These are phyloP conservation scores for Chlorella vulgaris DNA, from an alignment of 139 green algal species.

Conservation along the genomic window DNA sequence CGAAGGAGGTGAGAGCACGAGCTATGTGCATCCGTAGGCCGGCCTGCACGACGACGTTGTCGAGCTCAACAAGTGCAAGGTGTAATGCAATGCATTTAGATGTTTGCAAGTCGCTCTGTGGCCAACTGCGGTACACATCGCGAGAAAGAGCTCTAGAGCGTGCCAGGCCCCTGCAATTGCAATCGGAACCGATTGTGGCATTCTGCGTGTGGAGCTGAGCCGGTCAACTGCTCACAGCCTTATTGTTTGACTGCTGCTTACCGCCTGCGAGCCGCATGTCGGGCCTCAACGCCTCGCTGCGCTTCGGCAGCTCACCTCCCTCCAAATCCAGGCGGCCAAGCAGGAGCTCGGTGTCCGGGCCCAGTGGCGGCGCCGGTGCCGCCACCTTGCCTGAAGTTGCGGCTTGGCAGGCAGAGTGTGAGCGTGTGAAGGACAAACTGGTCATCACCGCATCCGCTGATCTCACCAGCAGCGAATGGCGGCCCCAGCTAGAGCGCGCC, in stretches of 20 bases:
- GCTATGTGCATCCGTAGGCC: too few relatives aligned
- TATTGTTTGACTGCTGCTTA: neutral
- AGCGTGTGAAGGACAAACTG: slow-evolving; percentile 13
- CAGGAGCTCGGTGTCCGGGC: neutral
- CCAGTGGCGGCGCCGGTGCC: neutral
- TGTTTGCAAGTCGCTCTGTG: too few relatives aligned
- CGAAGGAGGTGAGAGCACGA: neutral
- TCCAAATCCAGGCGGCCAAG: neutral
- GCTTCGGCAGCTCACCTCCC: neutral
- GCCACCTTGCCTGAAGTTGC: neutral
- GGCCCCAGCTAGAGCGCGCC: slow-evolving; percentile 1
- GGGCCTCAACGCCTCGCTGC: slow-evolving; percentile 1
- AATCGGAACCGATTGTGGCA: too few relatives aligned
- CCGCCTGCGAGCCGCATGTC: neutral
- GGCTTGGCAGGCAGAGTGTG: slow-evolving; percentile 19
- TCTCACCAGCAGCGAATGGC: slow-evolving; percentile 1
- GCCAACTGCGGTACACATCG: too few relatives aligned
- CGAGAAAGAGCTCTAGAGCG: too few relatives aligned
- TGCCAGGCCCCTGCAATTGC: too few relatives aligned
- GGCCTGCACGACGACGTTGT: too few relatives aligned
- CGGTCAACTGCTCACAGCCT: neutral
- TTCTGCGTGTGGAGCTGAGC: too few relatives aligned
- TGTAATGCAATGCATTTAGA: too few relatives aligned
- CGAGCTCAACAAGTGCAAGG: too few relatives aligned
- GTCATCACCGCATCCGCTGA: neutral